Conservation (phyloP, 208 protist species). For the Naegleria gruberi region DNA sequence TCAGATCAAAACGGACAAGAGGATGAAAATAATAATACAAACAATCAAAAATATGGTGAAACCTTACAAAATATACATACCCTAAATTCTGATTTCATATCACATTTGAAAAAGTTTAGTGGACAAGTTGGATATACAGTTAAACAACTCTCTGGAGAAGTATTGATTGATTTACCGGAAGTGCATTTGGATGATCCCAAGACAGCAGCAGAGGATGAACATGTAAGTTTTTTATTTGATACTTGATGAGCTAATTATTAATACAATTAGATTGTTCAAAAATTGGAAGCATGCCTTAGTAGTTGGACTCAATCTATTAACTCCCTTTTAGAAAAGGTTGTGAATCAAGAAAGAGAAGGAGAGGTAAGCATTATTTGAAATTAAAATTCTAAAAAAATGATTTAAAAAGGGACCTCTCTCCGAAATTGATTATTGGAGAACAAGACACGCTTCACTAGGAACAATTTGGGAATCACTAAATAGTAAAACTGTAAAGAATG, state of each 20-base stretch:
- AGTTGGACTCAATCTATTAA: conserved; percentile 4
- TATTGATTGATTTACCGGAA: background rate
- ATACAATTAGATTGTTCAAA: background rate
- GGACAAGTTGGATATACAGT: background rate
- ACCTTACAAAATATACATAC: background rate
- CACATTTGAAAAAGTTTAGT: conserved; percentile 5
- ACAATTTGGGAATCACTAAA: conserved; percentile 94
- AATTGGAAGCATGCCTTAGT: background rate
- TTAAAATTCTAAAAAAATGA: conserved; percentile 12
- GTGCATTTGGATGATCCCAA: background rate
- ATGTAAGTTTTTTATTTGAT: background rate
- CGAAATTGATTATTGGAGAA: conserved; percentile 94
- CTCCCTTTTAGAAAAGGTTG: background rate
- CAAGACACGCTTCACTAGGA: conserved; percentile 84
- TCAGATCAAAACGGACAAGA: background rate
- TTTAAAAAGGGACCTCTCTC: conserved; percentile 68
- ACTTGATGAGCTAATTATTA: background rate
- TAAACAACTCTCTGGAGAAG: conserved; percentile 7
- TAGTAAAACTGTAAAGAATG: conserved; percentile 75
- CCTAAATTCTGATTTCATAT: background rate
- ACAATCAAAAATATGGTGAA: background rate
- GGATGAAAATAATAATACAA: background rate
- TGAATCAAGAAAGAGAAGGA: conserved; percentile 11
- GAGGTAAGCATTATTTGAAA: background rate
- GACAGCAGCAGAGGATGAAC: conserved; percentile 2